phyloP scores from a whole-genome alignment of 2,329 filamentous ascomycete genomes.

The Trichoderma citrinoviride region DNA sequence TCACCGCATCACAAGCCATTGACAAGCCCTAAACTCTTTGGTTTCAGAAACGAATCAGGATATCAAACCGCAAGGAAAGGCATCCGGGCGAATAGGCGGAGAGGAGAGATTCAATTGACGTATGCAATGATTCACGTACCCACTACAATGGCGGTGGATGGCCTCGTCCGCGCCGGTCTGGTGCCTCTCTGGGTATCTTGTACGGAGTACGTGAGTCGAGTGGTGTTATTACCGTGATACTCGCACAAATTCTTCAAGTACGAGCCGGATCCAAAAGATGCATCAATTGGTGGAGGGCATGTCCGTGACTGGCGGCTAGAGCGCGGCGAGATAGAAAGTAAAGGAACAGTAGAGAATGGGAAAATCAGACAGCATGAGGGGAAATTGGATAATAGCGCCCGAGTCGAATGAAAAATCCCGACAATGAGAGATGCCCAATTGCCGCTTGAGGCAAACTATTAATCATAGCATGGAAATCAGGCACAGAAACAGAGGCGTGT shows the following conservation, averaged over 20 bases:
- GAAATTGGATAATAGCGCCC: neutral
- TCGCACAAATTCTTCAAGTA: neutral
- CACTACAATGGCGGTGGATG: conserved; percentile 6
- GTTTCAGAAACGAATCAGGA: neutral
- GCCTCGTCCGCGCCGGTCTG: neutral
- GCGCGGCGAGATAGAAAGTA: conserved; percentile 4
- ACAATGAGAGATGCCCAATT: neutral
- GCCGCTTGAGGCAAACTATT: neutral
- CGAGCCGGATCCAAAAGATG: neutral
- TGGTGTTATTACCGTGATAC: too few species aligned
- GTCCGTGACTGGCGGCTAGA: conserved; percentile 7
- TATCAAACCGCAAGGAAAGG: neutral
- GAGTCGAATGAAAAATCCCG: neutral
- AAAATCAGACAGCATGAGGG: neutral
- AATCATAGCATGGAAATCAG: neutral
- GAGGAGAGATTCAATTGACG: conserved; percentile 18
- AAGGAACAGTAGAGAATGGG: neutral
- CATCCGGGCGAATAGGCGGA: neutral
- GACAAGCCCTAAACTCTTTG: neutral
- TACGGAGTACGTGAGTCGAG: neutral
- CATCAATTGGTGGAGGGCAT: neutral
- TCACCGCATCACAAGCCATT: neutral
- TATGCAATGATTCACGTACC: neutral
- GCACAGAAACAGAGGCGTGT: neutral
- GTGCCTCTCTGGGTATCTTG: neutral